Evolutionary conservation across 1,139 yeast genomes (phyloP).

Genomic region (Saccharomyces hybrid): DNA sequence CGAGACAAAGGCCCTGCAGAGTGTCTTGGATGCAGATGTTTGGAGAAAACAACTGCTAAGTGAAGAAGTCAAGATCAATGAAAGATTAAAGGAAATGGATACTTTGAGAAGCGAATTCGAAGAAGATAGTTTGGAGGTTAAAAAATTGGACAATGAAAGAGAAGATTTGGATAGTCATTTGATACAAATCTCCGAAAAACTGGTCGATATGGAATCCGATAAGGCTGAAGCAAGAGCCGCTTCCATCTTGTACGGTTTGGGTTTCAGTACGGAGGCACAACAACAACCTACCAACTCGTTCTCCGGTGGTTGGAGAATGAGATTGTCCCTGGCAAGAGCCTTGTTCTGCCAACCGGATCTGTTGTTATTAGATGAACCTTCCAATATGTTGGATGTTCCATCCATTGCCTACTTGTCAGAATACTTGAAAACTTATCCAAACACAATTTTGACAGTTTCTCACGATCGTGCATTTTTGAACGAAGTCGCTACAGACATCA

Average conservation of each 20-base stretch:
- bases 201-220: conserved; percentile 90
- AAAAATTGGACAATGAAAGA: conserved; percentile 80
- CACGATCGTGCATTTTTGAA: conserved; percentile 96
- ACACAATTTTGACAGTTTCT: conserved; percentile 91
- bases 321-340: conserved; percentile 93
- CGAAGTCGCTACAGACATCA: conserved; percentile 96
- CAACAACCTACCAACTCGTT: conserved; percentile 75
- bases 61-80: conserved; percentile 70
- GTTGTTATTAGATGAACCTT: conserved; percentile 90
- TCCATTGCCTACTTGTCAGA: conserved; percentile 89
- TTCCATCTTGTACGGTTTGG: conserved; percentile 81
- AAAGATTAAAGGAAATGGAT: conserved; percentile 69
- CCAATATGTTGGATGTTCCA: conserved; percentile 99
- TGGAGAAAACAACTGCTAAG: conserved; percentile 86
- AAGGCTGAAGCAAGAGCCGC: conserved; percentile 98
- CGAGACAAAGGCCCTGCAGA: conserved; percentile 80
- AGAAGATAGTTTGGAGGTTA: conserved; percentile 71
- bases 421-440: conserved; percentile 80
- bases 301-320: conserved; percentile 99
- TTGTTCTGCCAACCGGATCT: conserved; percentile 95
- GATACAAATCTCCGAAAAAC: conserved; percentile 70
- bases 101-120: conserved; percentile 61
- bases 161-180: conserved; percentile 75
- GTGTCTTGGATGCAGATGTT: conserved; percentile 96
- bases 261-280: conserved; percentile 87